A percentile compares a stretch with the other conserved stretches of the same genome.
Evolutionary conservation across 768 basidiomycete genomes (phyloP).

Genomic region (Pleurotus platypus): DNA sequence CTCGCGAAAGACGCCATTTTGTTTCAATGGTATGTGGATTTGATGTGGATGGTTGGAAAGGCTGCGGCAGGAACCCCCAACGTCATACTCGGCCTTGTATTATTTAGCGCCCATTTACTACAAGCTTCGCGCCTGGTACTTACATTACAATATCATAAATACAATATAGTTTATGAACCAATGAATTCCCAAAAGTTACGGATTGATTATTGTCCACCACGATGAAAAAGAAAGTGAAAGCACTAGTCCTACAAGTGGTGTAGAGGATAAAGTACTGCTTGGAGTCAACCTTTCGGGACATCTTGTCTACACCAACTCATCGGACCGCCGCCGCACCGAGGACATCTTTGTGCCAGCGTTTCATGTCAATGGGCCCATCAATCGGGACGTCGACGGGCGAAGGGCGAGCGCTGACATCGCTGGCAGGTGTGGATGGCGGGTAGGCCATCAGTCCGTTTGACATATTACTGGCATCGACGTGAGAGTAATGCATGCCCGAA

Average conservation of each 20-base stretch:
- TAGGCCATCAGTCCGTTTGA: background rate
- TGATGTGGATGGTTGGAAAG: too few relatives aligned
- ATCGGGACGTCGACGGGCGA: background rate
- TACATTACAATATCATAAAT: background rate
- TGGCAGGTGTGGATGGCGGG: background rate
- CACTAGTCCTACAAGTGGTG: background rate
- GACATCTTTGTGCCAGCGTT: constrained; percentile 9
- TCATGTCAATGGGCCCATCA: constrained; percentile 1
- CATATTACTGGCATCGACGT: background rate
- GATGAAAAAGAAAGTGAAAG: background rate
- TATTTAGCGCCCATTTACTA: too few relatives aligned
- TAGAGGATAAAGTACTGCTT: background rate
- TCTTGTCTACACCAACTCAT: background rate
- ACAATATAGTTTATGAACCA: background rate
- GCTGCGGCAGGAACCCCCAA: too few relatives aligned
- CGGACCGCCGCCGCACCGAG: constrained; percentile 6
- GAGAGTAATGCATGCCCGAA: background rate
- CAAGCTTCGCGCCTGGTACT: background rate
- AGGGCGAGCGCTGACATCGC: background rate
- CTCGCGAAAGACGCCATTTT: background rate
- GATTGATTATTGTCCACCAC: background rate
- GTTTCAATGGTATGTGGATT: too few relatives aligned
- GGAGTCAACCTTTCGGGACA: background rate
- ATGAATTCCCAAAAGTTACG: background rate
- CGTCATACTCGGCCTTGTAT: too few relatives aligned